Conservation (phyloP, 2,329 filamentous ascomycete species). For the Penicillium sp. region DNA sequence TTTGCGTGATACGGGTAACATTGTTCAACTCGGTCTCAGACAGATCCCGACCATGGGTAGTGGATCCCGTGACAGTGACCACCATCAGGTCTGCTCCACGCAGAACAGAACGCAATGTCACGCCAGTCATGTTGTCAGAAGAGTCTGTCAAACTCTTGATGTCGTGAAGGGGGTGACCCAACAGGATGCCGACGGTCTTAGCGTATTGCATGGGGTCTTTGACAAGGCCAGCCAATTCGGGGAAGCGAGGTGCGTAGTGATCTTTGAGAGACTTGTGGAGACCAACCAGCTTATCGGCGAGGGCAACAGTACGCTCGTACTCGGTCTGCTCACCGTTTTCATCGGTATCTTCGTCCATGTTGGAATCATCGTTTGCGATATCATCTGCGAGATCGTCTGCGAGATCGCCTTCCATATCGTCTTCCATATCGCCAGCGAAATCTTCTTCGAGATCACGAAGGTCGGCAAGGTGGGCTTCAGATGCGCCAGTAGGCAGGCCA, state of each 20-base stretch:
- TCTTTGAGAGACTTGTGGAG: slow-evolving; percentile 97
- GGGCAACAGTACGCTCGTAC: slow-evolving; percentile 87
- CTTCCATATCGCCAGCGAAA: neutral
- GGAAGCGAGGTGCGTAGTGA: slow-evolving; percentile 91
- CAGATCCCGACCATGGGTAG: slow-evolving; percentile 78
- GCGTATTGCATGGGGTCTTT: slow-evolving; percentile 93
- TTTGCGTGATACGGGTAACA: slow-evolving; percentile 77
- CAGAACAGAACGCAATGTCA: slow-evolving; percentile 75
- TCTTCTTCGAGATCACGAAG: no score
- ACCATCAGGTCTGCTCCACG: slow-evolving; percentile 93
- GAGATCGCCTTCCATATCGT: neutral
- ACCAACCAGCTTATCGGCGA: slow-evolving; percentile 87
- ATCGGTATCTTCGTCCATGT: slow-evolving; percentile 53
- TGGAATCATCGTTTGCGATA: neutral
- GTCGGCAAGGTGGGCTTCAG: no score
- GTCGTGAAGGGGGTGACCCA: slow-evolving; percentile 86
- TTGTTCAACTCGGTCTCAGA: slow-evolving; percentile 71
- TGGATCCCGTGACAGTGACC: slow-evolving; percentile 91
- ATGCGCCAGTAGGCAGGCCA: no score
- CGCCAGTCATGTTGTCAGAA: slow-evolving; percentile 74
- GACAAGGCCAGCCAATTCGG: slow-evolving; percentile 86
- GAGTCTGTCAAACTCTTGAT: slow-evolving; percentile 79
- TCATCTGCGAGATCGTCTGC: neutral
- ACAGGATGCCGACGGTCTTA: slow-evolving; percentile 88
- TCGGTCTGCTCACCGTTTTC: slow-evolving; percentile 56